phyloP scores from a whole-genome alignment of 768 basidiomycete species.

The Ramaria sp. region DNA sequence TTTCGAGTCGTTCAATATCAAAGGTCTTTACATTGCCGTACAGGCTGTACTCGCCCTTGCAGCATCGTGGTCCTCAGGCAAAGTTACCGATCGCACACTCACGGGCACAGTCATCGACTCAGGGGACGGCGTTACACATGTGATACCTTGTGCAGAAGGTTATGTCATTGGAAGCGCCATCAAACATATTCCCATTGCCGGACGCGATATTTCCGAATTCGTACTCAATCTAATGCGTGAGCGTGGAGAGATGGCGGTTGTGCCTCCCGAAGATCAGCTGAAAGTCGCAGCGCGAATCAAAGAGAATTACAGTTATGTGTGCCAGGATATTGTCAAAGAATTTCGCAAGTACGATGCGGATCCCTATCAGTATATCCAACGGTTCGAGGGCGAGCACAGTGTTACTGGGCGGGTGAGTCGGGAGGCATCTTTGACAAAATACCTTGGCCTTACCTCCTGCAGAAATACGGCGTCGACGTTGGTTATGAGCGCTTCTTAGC shows the following conservation, averaged over 20 bases:
- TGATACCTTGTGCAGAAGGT: slow-evolving; percentile 92
- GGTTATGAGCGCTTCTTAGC: slow-evolving; percentile 99
- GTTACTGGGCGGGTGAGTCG: slow-evolving; percentile 78
- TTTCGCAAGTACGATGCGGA: slow-evolving; percentile 97
- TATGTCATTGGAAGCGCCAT: slow-evolving; percentile 99
- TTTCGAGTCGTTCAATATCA: slow-evolving; percentile 99
- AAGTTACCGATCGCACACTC: slow-evolving; percentile 80
- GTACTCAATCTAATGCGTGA: slow-evolving; percentile 94
- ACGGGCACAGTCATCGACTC: slow-evolving; percentile 99
- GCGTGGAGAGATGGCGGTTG: slow-evolving; percentile 81
- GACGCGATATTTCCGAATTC: slow-evolving; percentile 93
- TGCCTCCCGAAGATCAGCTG: slow-evolving; percentile 92
- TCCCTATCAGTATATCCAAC: slow-evolving; percentile 88
- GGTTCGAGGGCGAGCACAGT: slow-evolving; percentile 87
- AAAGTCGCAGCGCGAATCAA: slow-evolving; percentile 89
- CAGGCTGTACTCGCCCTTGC: slow-evolving; percentile 98
- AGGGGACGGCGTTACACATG: slow-evolving; percentile 98
- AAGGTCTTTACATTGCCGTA: slow-evolving; percentile 96
- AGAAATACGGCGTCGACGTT: slow-evolving; percentile 93
- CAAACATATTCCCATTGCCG: slow-evolving; percentile 98
- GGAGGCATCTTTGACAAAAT: background rate
- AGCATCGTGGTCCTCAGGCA: slow-evolving; percentile 91
- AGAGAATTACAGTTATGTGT: slow-evolving; percentile 97
- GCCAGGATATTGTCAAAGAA: slow-evolving; percentile 98
- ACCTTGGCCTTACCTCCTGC: slow-evolving; percentile 8